phyloP scores from a whole-genome alignment of 1,284 basidiomycete genomes.

The Boletus mariae region DNA sequence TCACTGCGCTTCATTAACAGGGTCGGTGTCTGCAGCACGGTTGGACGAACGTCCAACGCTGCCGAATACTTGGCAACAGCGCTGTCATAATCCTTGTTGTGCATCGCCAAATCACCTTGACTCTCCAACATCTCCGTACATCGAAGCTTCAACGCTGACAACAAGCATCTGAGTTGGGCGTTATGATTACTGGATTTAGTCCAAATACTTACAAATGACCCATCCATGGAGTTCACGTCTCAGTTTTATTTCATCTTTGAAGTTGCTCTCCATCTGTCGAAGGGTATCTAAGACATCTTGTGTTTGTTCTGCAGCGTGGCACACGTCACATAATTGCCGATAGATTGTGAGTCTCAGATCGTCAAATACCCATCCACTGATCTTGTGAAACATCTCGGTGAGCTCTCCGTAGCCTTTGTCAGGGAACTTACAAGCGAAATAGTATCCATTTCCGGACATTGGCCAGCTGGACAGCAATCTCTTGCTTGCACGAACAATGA shows the following conservation, averaged over 20 bases:
- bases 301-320: not conserved
- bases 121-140: slow-evolving; percentile 4
- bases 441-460: slow-evolving; percentile 2
- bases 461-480: slow-evolving; percentile 10
- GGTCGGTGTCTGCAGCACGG: not conserved
- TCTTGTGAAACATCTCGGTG: slow-evolving; percentile 3
- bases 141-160: slow-evolving; percentile 15
- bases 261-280: slow-evolving; percentile 4
- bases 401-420: not conserved
- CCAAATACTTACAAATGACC: slow-evolving; percentile 12
- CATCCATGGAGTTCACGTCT: slow-evolving; percentile 9
- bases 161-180: not conserved
- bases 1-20: slow-evolving; percentile 19
- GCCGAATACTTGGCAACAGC: slow-evolving; percentile 17
- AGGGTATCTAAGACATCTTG: slow-evolving; percentile 4
- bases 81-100: not conserved
- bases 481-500: slow-evolving; percentile 5
- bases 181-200: not conserved
- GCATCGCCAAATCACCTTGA: slow-evolving; percentile 15
- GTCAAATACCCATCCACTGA: slow-evolving; percentile 22
- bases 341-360: slow-evolving; percentile 10
- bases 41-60: slow-evolving; percentile 7
- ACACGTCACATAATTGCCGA: slow-evolving; percentile 13
- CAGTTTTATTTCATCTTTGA: slow-evolving; percentile 9
- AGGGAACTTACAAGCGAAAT: slow-evolving; percentile 15